Evolutionary conservation across 2,329 filamentous ascomycete genomes (phyloP), one percentile per base, ranked within the genome.

Genomic region (Drechslerella coelobrocha): DNA sequence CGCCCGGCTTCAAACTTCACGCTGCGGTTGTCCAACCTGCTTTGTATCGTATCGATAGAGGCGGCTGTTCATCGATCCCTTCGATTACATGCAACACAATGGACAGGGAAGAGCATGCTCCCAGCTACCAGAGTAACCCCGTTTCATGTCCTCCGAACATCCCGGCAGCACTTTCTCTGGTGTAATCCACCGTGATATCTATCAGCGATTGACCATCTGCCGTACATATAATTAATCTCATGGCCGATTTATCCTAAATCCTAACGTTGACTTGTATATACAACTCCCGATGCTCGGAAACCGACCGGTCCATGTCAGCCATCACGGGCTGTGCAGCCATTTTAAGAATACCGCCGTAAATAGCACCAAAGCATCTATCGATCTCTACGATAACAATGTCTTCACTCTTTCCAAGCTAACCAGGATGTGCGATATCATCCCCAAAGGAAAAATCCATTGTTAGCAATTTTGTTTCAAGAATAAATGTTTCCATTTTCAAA

Each of bases 211-310:
- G 29, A 56, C 12, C n/a, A n/a, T n/a, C n/a, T n/a, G n/a, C n/a
- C n/a, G n/a, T n/a, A n/a, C n/a, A n/a, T n/a, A n/a, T n/a, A n/a
- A n/a, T n/a, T n/a, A n/a, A n/a, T n/a, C n/a, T n/a, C n/a, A n/a
- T n/a, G n/a, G n/a, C 43, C 9, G 21, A 50, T 68, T 68, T 68
- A 68, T 68, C 48, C 62, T 68, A 61, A 60, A 68, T 56, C 48
- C 21, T 47, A 24, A 31, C 19, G 41, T 29, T 45, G 47, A 53
- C 21, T 8, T 41, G 23, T 39, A 51, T 45, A 39, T 1, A 12
- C 39, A 37, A 19, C 17, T 14, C 39, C 55, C 48, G 29, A 61
- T n/a, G n/a, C n/a, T n/a, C n/a, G n/a, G n/a, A n/a, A n/a, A n/a
- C n/a, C 53, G 41, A 68, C 48, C 23, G 19, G 3, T 9, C 24